Base-by-base conservation (phyloP, 2,329 filamentous ascomycete genomes). In the Cytospora piceicola region DNA sequence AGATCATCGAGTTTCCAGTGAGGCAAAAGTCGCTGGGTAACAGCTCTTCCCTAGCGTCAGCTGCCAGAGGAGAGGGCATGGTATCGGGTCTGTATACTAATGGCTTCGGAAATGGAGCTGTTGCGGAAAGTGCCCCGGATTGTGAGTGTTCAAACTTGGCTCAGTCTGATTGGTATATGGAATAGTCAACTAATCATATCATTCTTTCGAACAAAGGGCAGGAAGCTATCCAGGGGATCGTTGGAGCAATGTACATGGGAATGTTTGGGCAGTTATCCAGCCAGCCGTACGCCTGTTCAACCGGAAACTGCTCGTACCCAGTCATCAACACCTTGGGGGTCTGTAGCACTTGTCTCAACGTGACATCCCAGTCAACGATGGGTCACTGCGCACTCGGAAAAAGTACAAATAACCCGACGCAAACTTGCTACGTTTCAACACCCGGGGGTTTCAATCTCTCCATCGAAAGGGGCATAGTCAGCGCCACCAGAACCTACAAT, bases 1-100 rank as follows among this genome's bases (percentile, higher is more conserved):
- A 76, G 55, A 67, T 73, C 20, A 69, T 75, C 59, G 66, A 67
- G 51, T 42, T 42, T 9, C 36, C 36, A 42, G 14, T 42, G 15
- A 42, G 36, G 36, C 36, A 42, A 20, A 42, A 42, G 36, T 42
- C 36, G 36, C 36, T 42, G 36, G 36, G 36, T 42, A 42, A 14
- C 36, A 42, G 36, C 36, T 42, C 36, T 42, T 42, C 36, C 36
- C 36, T 42, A 20, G 36, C 36, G 36, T 42, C 36, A 42, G 36
- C 36, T 42, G 15, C 36, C 14, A 42, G 36, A 42, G 36, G 36
- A 42, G 36, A 42, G 20, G 36, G 36, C 36, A 42, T 42, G 36
- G 36, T 42, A 42, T 42, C 36, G 36, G 36, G 36, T 42, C 14
- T 42, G 36, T 42, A 42, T 42, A 42, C 36, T 20, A 17, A 42